Percentiles rank a stretch among this genome's conserved stretches.
These are phyloP conservation scores for Leccinum laetum DNA, from an alignment of 1,284 basidiomycete genomes.

Conservation along the genomic window DNA sequence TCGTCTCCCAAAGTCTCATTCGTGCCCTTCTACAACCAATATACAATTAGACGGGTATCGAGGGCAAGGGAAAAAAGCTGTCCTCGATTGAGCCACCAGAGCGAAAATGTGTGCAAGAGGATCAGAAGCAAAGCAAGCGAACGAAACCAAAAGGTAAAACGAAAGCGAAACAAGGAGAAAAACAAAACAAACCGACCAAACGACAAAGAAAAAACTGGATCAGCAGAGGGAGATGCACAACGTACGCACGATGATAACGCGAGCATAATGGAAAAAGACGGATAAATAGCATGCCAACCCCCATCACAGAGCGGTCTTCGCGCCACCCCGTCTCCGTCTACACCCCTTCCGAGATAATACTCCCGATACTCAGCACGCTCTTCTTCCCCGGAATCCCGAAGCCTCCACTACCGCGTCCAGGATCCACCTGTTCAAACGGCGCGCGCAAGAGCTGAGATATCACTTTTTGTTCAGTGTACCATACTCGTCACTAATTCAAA, in stretches of 20 bases:
- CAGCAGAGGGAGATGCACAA: background rate
- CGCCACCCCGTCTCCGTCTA: constrained; percentile 2
- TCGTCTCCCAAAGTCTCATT: too few species aligned
- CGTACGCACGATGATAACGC: background rate
- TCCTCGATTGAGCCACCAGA: constrained; percentile 2
- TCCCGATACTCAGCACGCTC: constrained; percentile 72
- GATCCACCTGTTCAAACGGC: constrained; percentile 30
- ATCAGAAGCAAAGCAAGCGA: background rate
- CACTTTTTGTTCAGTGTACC: constrained; percentile 4
- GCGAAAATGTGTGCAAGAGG: background rate
- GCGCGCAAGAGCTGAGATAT: constrained; percentile 32
- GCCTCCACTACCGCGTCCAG: constrained; percentile 22
- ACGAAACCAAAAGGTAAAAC: background rate
- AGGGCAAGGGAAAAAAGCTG: background rate
- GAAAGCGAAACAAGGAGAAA: background rate
- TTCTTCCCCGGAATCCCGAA: constrained; percentile 43
- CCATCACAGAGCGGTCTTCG: background rate
- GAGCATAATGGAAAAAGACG: background rate
- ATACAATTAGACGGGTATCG: constrained; percentile 7
- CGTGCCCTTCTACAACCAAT: constrained; percentile 9
- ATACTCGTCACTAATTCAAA: background rate
- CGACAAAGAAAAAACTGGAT: background rate
- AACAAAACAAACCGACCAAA: background rate
- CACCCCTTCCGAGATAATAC: constrained; percentile 56
- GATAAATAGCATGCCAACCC: background rate